Evolutionary conservation across 768 basidiomycete species (phyloP).

Genomic region (Mycena epipterygia): DNA sequence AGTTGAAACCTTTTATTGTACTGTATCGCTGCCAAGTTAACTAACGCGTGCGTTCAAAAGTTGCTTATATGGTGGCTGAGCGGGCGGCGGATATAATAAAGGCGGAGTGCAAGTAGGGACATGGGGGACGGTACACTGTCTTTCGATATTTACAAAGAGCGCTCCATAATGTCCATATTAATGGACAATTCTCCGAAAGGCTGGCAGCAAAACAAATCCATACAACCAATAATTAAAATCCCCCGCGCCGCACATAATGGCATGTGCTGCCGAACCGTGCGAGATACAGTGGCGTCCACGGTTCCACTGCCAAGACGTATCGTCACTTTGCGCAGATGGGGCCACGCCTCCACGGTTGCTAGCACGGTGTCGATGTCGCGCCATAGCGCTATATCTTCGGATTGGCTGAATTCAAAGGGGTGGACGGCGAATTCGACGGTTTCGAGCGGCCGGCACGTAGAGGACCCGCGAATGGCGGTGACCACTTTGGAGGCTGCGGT

Average conservation of each 20-base stretch:
- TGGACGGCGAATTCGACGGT: neutral
- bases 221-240: no score
- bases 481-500: neutral
- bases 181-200: no score
- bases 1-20: neutral
- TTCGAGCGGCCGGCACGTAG: neutral
- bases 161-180: no score
- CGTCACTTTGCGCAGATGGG: neutral
- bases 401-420: neutral
- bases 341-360: neutral
- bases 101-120: neutral
- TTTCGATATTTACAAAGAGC: no score
- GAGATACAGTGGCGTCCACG: no score
- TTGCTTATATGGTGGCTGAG: constrained; percentile 29
- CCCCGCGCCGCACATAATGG: no score
- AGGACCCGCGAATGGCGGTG: neutral
- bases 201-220: no score
- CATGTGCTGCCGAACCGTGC: no score
- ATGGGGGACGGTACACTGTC: no score
- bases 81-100: constrained; percentile 28
- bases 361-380: neutral
- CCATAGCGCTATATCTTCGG: neutral
- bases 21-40: no score
- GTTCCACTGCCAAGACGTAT: no score
- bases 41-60: neutral